Conservation (phyloP, 2,329 filamentous ascomycete species). For the Monosporascus ibericus region DNA sequence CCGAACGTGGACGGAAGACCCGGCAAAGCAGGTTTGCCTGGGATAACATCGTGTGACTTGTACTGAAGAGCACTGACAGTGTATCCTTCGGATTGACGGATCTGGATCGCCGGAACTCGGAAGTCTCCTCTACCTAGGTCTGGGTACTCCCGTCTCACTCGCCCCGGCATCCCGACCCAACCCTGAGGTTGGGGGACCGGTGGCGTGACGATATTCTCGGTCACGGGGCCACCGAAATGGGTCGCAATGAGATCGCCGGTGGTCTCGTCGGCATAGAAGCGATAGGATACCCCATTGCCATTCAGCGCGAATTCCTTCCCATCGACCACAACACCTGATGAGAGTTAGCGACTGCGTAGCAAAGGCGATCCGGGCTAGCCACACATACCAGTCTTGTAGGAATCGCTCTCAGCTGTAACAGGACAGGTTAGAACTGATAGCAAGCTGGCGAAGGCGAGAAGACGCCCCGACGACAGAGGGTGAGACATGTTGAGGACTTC, state of each 20-base stretch:
- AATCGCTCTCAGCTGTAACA: not conserved
- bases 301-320: constrained; percentile 52
- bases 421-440: not conserved
- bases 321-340: constrained; percentile 45
- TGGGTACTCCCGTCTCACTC: constrained; percentile 54
- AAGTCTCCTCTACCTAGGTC: constrained; percentile 60
- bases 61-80: constrained; percentile 55
- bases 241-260: constrained; percentile 50
- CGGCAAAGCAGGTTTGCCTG: constrained; percentile 50
- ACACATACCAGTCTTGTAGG: not conserved
- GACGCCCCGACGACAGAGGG: not conserved
- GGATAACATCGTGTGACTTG: constrained; percentile 46
- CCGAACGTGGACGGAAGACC: constrained; percentile 57
- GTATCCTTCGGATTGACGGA: constrained; percentile 51
- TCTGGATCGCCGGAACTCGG: constrained; percentile 53
- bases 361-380: not conserved
- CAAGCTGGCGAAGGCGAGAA: not conserved
- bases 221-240: constrained; percentile 50
- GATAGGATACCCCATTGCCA: constrained; percentile 50
- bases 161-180: constrained; percentile 45
- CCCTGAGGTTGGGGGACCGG: constrained; percentile 39
- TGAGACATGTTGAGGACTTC: not conserved
- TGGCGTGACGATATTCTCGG: constrained; percentile 36
- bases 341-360: too few species aligned
- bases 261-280: constrained; percentile 50